These are phyloP conservation scores for Amniculicola lignicola DNA, from an alignment of 495 filamentous ascomycete species.

Conservation along the genomic window DNA sequence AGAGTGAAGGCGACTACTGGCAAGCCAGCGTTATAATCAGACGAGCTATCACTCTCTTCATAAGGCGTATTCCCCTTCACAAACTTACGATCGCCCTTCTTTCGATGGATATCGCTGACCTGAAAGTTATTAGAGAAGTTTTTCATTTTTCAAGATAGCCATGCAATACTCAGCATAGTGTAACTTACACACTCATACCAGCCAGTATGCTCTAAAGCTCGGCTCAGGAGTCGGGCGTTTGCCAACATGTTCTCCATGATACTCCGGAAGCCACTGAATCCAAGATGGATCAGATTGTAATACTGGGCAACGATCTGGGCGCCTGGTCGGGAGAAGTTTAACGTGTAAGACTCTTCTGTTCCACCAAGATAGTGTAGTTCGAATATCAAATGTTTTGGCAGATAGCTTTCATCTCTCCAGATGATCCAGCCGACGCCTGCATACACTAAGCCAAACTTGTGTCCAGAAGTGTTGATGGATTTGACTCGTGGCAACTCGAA, in stretches of 20 bases:
- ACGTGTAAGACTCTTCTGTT: slow-evolving; percentile 68
- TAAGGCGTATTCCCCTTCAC: slow-evolving; percentile 42
- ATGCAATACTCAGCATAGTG: no score
- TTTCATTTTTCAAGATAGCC: no score
- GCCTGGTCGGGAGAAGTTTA: slow-evolving; percentile 73
- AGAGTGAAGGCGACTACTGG: slow-evolving; percentile 71
- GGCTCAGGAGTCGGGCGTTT: slow-evolving; percentile 65
- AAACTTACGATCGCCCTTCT: slow-evolving; percentile 43
- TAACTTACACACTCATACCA: slow-evolving; percentile 59
- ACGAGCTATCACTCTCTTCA: slow-evolving; percentile 51
- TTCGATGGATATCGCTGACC: slow-evolving; percentile 65
- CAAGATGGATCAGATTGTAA: slow-evolving; percentile 73
- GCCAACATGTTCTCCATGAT: slow-evolving; percentile 71
- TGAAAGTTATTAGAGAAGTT: background rate
- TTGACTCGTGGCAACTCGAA: slow-evolving; percentile 69
- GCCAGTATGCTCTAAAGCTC: slow-evolving; percentile 63
- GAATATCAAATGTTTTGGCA: slow-evolving; percentile 70
- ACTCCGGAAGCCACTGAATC: slow-evolving; percentile 60
- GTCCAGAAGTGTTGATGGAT: slow-evolving; percentile 71
- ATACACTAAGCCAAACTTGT: slow-evolving; percentile 74
- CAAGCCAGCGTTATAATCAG: slow-evolving; percentile 63
- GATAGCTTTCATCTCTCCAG: slow-evolving; percentile 64
- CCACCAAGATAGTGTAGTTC: slow-evolving; percentile 74
- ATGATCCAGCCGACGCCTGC: slow-evolving; percentile 73
- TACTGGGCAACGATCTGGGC: slow-evolving; percentile 73